These are phyloP conservation scores for Penicillium mononematosum DNA, from an alignment of 495 filamentous ascomycete species.

Conservation along the genomic window DNA sequence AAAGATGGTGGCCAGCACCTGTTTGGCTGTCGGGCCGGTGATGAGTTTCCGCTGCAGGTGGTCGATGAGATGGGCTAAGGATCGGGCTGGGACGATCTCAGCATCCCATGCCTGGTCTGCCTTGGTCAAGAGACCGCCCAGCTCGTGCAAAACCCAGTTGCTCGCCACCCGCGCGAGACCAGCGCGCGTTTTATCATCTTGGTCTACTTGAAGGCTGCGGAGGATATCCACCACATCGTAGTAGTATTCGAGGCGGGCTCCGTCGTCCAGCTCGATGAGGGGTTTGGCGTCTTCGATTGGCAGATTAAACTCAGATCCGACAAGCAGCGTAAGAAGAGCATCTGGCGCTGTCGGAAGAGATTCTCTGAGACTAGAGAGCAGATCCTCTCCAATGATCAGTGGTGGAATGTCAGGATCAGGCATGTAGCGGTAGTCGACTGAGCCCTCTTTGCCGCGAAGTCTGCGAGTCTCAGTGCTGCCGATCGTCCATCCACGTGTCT, in stretches of 20 bases:
- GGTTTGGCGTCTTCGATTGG: constrained; percentile 85
- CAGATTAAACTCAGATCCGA: constrained; percentile 56
- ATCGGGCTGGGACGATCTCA: constrained; percentile 54
- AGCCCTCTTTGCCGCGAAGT: constrained; percentile 89
- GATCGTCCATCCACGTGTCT: constrained; percentile 91
- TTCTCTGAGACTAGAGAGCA: constrained; percentile 59
- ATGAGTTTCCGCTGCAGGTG: constrained; percentile 64
- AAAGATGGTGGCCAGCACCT: constrained; percentile 64
- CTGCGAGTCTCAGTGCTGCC: constrained; percentile 70
- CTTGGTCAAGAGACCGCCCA: constrained; percentile 70
- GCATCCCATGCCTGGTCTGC: constrained; percentile 51
- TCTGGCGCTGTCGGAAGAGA: constrained; percentile 71
- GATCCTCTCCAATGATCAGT: constrained; percentile 67
- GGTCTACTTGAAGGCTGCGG: constrained; percentile 36
- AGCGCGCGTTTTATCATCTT: constrained; percentile 27
- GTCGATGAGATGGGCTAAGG: constrained; percentile 66
- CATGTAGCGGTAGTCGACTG: constrained; percentile 98
- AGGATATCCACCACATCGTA: constrained; percentile 66
- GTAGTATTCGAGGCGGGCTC: constrained; percentile 79
- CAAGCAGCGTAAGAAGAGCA: constrained; percentile 58
- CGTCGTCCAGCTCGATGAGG: constrained; percentile 73
- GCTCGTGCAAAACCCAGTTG: constrained; percentile 81
- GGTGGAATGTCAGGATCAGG: constrained; percentile 90
- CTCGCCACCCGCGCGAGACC: constrained; percentile 47
- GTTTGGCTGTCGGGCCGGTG: constrained; percentile 74